A percentile compares a stretch with the other conserved stretches of the same genome.
Conservation (phyloP, 805 yeast species). For the Candida endomychidarum region DNA sequence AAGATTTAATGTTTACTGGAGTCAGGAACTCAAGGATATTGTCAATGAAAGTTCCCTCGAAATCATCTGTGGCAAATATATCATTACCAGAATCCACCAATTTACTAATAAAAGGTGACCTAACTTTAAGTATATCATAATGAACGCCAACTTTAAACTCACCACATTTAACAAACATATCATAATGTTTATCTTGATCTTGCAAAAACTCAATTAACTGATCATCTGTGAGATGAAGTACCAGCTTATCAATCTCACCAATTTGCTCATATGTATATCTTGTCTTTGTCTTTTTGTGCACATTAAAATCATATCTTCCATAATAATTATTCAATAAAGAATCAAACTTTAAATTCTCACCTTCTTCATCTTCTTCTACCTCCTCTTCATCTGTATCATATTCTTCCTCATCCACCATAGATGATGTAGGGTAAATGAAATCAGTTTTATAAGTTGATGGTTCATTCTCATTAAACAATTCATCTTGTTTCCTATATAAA, state of each 20-base stretch:
- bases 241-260: not conserved
- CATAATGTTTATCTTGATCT: conserved; percentile 29
- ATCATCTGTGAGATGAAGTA: not conserved
- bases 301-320: conserved; percentile 16
- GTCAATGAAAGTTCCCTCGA: conserved; percentile 21
- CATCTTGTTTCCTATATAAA: conserved; percentile 39
- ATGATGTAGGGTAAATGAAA: conserved; percentile 24
- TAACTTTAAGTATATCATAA: conserved; percentile 26
- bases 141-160: conserved; percentile 36
- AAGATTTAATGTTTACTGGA: conserved; percentile 33
- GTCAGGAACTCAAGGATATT: conserved; percentile 21
- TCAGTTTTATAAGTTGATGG: conserved; percentile 28
- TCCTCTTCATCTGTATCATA: conserved; percentile 18
- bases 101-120: conserved; percentile 30
- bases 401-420: conserved; percentile 14
- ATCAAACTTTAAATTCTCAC: conserved; percentile 22
- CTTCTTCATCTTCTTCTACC: conserved; percentile 14
- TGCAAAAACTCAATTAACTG: not conserved
- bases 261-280: conserved; percentile 19
- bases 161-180: conserved; percentile 27
- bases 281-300: conserved; percentile 15
- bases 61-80: conserved; percentile 22
- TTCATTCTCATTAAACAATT: conserved; percentile 35
- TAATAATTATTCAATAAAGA: conserved; percentile 13
- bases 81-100: conserved; percentile 23